Percentiles rank a stretch among this genome's conserved stretches.
These are phyloP conservation scores for Xylariaceae sp. DNA, from an alignment of 2,329 filamentous ascomycete species.

Conservation along the genomic window DNA sequence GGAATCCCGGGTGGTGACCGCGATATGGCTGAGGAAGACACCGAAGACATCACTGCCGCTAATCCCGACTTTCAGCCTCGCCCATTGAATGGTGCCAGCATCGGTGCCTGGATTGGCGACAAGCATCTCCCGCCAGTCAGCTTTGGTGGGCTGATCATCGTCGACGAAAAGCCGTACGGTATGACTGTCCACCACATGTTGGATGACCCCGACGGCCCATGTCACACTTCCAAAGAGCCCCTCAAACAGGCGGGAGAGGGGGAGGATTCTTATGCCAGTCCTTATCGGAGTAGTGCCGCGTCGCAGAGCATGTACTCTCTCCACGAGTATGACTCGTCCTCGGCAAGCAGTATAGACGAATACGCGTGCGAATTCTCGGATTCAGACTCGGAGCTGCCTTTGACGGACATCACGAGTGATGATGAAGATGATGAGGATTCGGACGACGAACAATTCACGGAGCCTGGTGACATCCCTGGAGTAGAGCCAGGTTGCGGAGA, in stretches of 20 bases:
- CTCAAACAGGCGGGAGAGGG: constrained; percentile 4
- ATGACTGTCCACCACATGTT: constrained; percentile 98
- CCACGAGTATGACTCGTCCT: constrained; percentile 27
- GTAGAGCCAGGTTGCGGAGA: constrained; percentile 71
- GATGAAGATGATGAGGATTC: constrained; percentile 46
- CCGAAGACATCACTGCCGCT: constrained; percentile 38
- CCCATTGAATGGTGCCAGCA: constrained; percentile 83
- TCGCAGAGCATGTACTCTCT: constrained; percentile 14
- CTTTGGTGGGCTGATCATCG: constrained; percentile 79
- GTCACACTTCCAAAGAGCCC: constrained; percentile 3
- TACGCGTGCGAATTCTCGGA: constrained; percentile 60
- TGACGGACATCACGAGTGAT: constrained; percentile 45
- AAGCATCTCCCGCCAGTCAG: constrained; percentile 87
- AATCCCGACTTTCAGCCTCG: constrained; percentile 76
- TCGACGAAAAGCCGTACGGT: constrained; percentile 81
- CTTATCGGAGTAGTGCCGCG: constrained; percentile 21
- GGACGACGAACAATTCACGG: constrained; percentile 49
- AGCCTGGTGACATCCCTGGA: constrained; percentile 74
- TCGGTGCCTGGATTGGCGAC: constrained; percentile 82
- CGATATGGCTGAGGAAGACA: constrained; percentile 29
- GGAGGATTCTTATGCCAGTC: constrained; percentile 13
- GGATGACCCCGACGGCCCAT: constrained; percentile 57
- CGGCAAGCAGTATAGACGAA: constrained; percentile 34
- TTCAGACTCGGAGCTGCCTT: constrained; percentile 41
- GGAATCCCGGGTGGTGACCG: constrained; percentile 31